A percentile compares a stretch with the other conserved stretches of the same genome.
Conservation (phyloP, 768 basidiomycete species). For the Coprinopsis marcescibilis region DNA sequence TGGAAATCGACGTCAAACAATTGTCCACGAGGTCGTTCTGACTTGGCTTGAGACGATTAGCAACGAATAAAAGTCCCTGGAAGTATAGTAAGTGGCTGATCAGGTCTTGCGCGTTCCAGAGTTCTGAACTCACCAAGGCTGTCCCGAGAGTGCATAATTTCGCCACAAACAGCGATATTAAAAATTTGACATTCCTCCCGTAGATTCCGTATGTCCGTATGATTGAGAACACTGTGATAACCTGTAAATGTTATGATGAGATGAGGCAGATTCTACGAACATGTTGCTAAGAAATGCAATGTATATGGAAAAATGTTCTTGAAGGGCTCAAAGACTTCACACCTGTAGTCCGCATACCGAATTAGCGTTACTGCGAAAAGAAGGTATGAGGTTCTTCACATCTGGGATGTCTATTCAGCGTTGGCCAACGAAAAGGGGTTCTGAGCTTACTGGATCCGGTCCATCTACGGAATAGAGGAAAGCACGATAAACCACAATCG, state of each 20-base stretch:
- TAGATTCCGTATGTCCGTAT: background rate
- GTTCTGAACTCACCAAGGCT: too few relatives aligned
- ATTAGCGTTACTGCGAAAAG: too few relatives aligned
- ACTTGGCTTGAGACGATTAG: too few relatives aligned
- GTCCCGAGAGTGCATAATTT: too few relatives aligned
- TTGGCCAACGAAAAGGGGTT: background rate
- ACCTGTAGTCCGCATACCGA: background rate
- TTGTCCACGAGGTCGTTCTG: too few relatives aligned
- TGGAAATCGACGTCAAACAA: too few relatives aligned
- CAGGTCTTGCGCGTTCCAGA: too few relatives aligned
- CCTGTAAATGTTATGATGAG: background rate
- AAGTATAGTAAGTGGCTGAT: too few relatives aligned
- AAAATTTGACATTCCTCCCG: background rate
- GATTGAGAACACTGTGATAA: background rate
- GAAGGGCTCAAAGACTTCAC: background rate
- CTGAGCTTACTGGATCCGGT: background rate
- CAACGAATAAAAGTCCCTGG: too few relatives aligned
- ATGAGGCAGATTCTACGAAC: background rate
- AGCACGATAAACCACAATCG: slow-evolving; percentile 20
- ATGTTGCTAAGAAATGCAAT: background rate
- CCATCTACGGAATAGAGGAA: background rate
- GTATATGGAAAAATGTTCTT: background rate
- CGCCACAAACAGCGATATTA: too few relatives aligned
- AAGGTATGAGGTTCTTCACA: too few relatives aligned
- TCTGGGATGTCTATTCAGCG: too few relatives aligned